Base-by-base conservation (phyloP, 2,329 filamentous ascomycete genomes). In the Sarocladiaceae sp. region DNA sequence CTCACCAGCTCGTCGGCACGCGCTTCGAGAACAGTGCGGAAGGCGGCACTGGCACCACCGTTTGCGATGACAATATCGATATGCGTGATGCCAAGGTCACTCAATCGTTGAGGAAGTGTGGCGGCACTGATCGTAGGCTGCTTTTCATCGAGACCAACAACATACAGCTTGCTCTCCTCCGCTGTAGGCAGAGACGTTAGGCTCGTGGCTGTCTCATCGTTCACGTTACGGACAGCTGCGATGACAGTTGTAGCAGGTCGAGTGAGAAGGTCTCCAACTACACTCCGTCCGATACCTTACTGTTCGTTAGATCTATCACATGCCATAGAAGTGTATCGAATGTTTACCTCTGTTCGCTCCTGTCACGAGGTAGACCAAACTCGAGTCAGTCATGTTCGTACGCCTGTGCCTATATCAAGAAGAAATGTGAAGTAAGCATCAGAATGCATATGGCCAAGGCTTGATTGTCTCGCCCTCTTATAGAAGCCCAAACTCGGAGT, bases 21-120 rank as follows among this genome's bases (percentile, higher is more conserved):
- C 3, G 48, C 48, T 15, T 43, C 23, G 3, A 49, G 41, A 9
- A 47, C 41, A 10, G 12, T 20, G 18, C 13, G 19, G 34, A 43
- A 47, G 18, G n/a, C 26, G n/a, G 20, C n/a, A 3, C 29, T n/a
- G 7, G 29, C 23, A n/a, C 45, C 51, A 5, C 74, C 73, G 53
- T 78, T 79, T 44, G 74, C 69, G 44, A 80, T 67, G 4, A 78
- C 66, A 9, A 74, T 53, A 51, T 79, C 73, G 4, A 79, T 55
- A 24, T 60, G 53, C 6, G 53, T 49, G 45, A 78, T 66, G 6
- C 55, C 40, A 6, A 20, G 6, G 5, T 50, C 39, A 11, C 13
- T 24, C 3, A 48, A 24, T 5, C 21, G 11, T 2, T 43, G 21
- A 1, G 56, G 49, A 1, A 70, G 54, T 3, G 55, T 48, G 13